These are phyloP conservation scores for Candida sp. DNA, from an alignment of 1,139 yeast genomes.

Conservation along the genomic window DNA sequence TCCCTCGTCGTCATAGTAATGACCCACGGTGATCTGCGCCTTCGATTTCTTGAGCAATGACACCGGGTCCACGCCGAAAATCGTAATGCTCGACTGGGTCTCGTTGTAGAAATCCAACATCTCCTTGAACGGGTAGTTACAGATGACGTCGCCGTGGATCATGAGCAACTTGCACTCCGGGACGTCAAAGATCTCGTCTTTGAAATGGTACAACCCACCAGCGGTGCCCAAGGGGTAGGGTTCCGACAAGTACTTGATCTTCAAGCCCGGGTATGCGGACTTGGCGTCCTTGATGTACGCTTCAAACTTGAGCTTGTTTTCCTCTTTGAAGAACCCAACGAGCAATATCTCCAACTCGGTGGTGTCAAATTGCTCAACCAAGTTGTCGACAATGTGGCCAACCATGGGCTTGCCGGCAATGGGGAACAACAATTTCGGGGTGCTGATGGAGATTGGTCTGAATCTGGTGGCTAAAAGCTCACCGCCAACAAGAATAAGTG, in stretches of 20 bases:
- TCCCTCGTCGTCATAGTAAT: conserved; percentile 17
- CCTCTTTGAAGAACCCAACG: conserved; percentile 62
- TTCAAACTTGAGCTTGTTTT: conserved; percentile 39
- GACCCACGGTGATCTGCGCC: conserved; percentile 2
- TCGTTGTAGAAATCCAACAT: conserved; percentile 31
- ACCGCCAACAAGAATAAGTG: conserved; percentile 49
- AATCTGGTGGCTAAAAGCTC: conserved; percentile 70
- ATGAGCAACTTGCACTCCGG: conserved; percentile 39
- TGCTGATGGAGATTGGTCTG: conserved; percentile 61
- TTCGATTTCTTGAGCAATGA: conserved; percentile 16
- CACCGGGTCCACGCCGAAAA: conserved; percentile 52
- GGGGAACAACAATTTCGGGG: conserved; percentile 65
- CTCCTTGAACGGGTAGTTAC: conserved; percentile 58
- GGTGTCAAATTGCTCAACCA: conserved; percentile 39
- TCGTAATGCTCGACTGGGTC: conserved; percentile 51
- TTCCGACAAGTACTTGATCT: conserved; percentile 56
- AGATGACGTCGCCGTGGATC: conserved; percentile 66
- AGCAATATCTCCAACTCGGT: conserved; percentile 48
- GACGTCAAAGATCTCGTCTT: conserved; percentile 47
- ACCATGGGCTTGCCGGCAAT: conserved; percentile 65
- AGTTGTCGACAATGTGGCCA: conserved; percentile 58
- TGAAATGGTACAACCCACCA: conserved; percentile 66
- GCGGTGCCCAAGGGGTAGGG: conserved; percentile 69
- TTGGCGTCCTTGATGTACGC: conserved; percentile 50
- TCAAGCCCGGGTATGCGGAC: conserved; percentile 44